Evolutionary conservation across 2,329 filamentous ascomycete genomes (phyloP).

Genomic region (Fusarium floridanum): DNA sequence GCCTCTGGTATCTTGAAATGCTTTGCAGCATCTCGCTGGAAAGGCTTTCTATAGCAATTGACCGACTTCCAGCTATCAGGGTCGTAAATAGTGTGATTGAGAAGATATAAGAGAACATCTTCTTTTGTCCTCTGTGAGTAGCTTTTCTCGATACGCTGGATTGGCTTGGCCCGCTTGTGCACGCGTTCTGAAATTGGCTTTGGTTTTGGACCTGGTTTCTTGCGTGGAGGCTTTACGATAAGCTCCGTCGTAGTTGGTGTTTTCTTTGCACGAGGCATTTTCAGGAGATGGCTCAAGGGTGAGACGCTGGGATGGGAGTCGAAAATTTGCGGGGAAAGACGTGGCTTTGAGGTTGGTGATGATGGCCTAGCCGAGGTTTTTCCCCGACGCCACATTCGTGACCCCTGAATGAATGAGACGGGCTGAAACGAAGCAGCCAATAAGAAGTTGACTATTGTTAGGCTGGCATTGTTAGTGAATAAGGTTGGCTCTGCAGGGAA

Average conservation of each 20-base stretch:
- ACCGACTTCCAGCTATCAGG: background rate
- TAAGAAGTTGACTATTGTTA: background rate
- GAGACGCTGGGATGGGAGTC: background rate
- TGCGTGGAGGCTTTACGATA: background rate
- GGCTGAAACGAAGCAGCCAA: background rate
- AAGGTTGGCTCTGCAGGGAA: background rate
- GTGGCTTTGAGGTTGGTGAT: background rate
- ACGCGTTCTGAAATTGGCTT: slow-evolving; percentile 26
- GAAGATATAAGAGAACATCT: slow-evolving; percentile 24
- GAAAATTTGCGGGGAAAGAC: slow-evolving; percentile 1
- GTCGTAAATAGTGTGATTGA: slow-evolving; percentile 1
- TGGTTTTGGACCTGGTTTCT: slow-evolving; percentile 23
- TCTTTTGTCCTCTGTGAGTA: slow-evolving; percentile 24
- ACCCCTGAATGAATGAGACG: background rate
- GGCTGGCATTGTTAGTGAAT: background rate
- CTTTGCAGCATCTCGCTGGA: background rate
- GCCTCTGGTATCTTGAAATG: slow-evolving; percentile 4
- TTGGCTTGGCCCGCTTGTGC: slow-evolving; percentile 1
- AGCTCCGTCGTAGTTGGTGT: background rate
- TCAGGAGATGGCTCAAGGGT: too few relatives aligned
- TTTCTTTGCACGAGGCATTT: background rate
- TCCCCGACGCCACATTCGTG: background rate
- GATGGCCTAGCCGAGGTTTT: background rate
- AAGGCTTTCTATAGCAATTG: slow-evolving; percentile 2
- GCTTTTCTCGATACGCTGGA: slow-evolving; percentile 23